phyloP scores from a whole-genome alignment of 78 protist genomes.

The Pelomyxa schiedti region DNA sequence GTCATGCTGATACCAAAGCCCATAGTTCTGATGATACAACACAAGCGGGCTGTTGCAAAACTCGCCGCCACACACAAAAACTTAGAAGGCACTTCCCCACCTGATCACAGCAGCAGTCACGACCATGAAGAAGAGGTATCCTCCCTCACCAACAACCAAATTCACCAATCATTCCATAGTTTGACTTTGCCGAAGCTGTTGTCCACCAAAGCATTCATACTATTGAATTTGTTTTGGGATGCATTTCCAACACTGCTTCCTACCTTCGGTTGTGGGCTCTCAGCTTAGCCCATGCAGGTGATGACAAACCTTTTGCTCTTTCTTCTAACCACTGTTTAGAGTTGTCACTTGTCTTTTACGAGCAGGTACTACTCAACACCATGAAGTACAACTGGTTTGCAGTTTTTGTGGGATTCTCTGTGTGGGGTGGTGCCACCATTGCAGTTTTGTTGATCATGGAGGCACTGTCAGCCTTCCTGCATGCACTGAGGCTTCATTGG shows the following conservation, averaged over 20 bases:
- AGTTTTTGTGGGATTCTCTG: slow-evolving; percentile 27
- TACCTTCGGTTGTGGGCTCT: slow-evolving; percentile 98
- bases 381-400: neutral
- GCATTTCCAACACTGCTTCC: slow-evolving; percentile 95
- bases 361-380: slow-evolving; percentile 17
- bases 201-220: slow-evolving; percentile 82
- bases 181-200: slow-evolving; percentile 49
- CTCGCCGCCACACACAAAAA: slow-evolving; percentile 12
- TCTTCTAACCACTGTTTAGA: no score
- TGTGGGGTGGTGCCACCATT: slow-evolving; percentile 74
- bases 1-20: slow-evolving; percentile 81
- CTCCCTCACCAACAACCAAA: neutral
- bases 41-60: slow-evolving; percentile 1
- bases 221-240: slow-evolving; percentile 88
- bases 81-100: slow-evolving; percentile 17
- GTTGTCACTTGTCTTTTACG: slow-evolving; percentile 73
- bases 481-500: slow-evolving; percentile 98
- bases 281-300: slow-evolving; percentile 89
- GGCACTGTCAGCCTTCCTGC: slow-evolving; percentile 91
- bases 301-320: neutral
- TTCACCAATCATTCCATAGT: no score
- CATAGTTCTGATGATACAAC: slow-evolving; percentile 20
- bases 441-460: slow-evolving; percentile 89
- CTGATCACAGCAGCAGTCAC: slow-evolving; percentile 6
- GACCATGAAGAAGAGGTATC: neutral